Conservation (phyloP, 768 basidiomycete species). For the Amanita fuliginea region DNA sequence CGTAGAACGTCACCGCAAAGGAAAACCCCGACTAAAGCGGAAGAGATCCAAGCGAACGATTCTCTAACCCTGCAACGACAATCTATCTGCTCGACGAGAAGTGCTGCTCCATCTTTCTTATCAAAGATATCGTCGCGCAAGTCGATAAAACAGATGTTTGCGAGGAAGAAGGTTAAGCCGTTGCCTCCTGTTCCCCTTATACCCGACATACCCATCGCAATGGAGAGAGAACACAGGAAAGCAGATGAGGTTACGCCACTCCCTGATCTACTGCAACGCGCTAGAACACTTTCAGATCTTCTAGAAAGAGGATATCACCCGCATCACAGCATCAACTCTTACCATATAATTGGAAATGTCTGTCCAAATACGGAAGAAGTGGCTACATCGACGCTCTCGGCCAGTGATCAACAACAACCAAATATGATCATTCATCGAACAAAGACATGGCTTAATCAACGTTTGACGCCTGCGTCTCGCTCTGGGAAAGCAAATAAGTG, state of each 20-base stretch:
- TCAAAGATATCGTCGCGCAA: slow-evolving; percentile 33
- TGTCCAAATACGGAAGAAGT: slow-evolving; percentile 13
- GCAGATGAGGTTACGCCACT: slow-evolving; percentile 37
- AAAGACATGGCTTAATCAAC: slow-evolving; percentile 1
- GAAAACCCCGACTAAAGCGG: not conserved
- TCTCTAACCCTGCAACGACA: slow-evolving; percentile 13
- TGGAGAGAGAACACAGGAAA: slow-evolving; percentile 29
- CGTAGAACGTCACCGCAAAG: not conserved
- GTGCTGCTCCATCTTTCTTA: slow-evolving; percentile 38
- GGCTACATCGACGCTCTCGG: not conserved
- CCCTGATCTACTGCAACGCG: slow-evolving; percentile 41
- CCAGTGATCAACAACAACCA: not conserved
- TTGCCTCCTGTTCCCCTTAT: slow-evolving; percentile 49
- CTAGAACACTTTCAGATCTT: slow-evolving; percentile 34
- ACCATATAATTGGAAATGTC: slow-evolving; percentile 12
- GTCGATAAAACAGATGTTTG: slow-evolving; percentile 24
- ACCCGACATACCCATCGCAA: slow-evolving; percentile 31
- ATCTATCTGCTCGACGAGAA: slow-evolving; percentile 36
- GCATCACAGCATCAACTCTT: slow-evolving; percentile 29
- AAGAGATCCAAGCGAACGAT: not conserved
- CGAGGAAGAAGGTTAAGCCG: slow-evolving; percentile 39
- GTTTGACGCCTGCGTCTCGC: not conserved
- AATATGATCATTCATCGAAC: slow-evolving; percentile 6
- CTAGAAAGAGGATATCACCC: slow-evolving; percentile 45
- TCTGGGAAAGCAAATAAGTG: not conserved